Conservation (phyloP, 352 stramenopile species). For the Stephanocyclus meneghinianus region DNA sequence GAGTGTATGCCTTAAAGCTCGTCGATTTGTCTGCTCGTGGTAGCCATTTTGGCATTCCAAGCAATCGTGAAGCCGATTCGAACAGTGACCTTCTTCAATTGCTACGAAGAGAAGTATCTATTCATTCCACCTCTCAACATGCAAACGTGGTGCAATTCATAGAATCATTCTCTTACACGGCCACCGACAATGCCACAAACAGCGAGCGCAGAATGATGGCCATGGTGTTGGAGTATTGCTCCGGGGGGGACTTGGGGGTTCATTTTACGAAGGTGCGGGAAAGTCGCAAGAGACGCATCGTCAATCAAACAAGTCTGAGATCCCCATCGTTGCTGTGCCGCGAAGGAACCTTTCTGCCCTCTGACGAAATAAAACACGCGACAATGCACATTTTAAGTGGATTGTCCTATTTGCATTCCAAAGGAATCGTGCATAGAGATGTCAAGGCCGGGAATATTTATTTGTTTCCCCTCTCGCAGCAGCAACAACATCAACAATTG, state of each 20-base stretch:
- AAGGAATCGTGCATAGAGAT: slow-evolving; percentile 34
- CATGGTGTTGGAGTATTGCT: slow-evolving; percentile 33
- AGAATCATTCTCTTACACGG: slow-evolving; percentile 38
- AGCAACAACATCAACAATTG: neutral
- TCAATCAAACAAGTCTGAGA: neutral
- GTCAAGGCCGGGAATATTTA: slow-evolving; percentile 41
- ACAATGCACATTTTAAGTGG: slow-evolving; percentile 21
- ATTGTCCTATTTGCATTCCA: slow-evolving; percentile 28
- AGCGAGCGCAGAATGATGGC: slow-evolving; percentile 14
- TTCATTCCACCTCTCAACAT: slow-evolving; percentile 28
- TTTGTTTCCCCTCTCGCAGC: slow-evolving; percentile 4
- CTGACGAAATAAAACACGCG: slow-evolving; percentile 19
- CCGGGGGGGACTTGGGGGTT: slow-evolving; percentile 16
- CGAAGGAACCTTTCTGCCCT: slow-evolving; percentile 19
- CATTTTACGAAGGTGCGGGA: slow-evolving; percentile 16
- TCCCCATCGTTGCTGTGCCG: neutral
- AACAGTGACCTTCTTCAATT: neutral
- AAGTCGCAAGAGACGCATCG: neutral
- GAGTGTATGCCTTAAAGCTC: slow-evolving; percentile 28
- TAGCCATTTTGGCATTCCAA: neutral
- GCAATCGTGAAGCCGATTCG: neutral
- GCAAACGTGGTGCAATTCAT: slow-evolving; percentile 31
- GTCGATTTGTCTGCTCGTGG: slow-evolving; percentile 7
- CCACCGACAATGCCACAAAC: neutral
- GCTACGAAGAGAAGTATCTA: slow-evolving; percentile 23